These are phyloP conservation scores for Agaricus blazei DNA, from an alignment of 768 basidiomycete genomes.

Conservation along the genomic window DNA sequence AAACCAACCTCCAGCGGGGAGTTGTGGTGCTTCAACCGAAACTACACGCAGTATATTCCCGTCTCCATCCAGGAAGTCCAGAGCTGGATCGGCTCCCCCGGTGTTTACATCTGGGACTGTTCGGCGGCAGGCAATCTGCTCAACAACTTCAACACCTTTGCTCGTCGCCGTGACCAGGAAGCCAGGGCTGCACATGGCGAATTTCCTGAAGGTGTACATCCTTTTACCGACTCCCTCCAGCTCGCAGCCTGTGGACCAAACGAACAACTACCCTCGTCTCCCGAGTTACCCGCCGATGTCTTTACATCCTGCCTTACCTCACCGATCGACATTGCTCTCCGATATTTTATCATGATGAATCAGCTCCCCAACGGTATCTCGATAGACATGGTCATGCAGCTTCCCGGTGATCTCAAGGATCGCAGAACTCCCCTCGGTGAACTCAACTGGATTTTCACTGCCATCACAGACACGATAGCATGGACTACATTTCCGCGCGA, in stretches of 20 bases:
- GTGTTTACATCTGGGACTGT: slow-evolving; percentile 98
- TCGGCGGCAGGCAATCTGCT: slow-evolving; percentile 95
- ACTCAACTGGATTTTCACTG: slow-evolving; percentile 99
- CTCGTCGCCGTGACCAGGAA: slow-evolving; percentile 71
- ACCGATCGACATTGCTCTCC: slow-evolving; percentile 95
- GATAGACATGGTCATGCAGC: slow-evolving; percentile 87
- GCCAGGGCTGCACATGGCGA: slow-evolving; percentile 52
- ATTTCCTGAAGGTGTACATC: slow-evolving; percentile 55
- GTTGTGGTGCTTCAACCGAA: slow-evolving; percentile 97
- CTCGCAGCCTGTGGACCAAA: slow-evolving; percentile 91
- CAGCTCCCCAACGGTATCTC: slow-evolving; percentile 76
- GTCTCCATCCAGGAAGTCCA: slow-evolving; percentile 93
- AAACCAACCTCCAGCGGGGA: slow-evolving; percentile 95
- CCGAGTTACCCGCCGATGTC: slow-evolving; percentile 94
- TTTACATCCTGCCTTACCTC: slow-evolving; percentile 98
- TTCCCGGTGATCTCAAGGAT: slow-evolving; percentile 96
- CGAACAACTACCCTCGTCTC: slow-evolving; percentile 90
- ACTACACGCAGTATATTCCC: slow-evolving; percentile 98
- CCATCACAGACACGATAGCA: slow-evolving; percentile 98
- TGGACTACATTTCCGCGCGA: slow-evolving; percentile 97
- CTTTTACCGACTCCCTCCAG: slow-evolving; percentile 85
- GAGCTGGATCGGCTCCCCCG: slow-evolving; percentile 89
- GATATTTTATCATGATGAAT: slow-evolving; percentile 90
- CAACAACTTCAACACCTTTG: slow-evolving; percentile 80
- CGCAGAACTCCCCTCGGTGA: slow-evolving; percentile 94